Evolutionary conservation across 2,329 filamentous ascomycete species (phyloP), one percentile per base, ranked within the genome.

Genomic region (Hypomyces perniciosus): DNA sequence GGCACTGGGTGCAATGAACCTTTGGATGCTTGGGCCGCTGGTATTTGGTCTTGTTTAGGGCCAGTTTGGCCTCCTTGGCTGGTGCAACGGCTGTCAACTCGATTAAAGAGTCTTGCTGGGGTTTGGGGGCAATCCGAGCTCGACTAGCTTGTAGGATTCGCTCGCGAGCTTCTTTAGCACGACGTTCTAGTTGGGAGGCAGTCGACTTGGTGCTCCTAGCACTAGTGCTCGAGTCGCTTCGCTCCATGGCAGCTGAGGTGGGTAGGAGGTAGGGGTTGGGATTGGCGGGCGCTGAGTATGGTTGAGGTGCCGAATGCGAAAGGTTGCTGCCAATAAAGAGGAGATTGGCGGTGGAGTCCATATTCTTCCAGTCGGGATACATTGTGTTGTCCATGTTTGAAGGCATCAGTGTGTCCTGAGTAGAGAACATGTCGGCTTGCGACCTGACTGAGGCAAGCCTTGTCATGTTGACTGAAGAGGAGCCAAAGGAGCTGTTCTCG

Each of bases 1-100:
- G 77, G 70, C 90, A 96, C 53, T 80, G 71, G 2, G 70, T 65
- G 65, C 90, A 95, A 62, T 79, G 80, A 54, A 88, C 82, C 66
- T 87, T 89, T 34, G 81, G 79, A 54, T 87, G 84, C 59, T 81
- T 80, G 28, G 86, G 86, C 12, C 87, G 84, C 45, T 75, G 70
- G 54, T 79, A 78, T 37, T 69, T 65, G 12, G 53, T 63, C 48
- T 71, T 65, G 57, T 72, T 76, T 28, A 75, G 71, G 26, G 67
- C 61, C 2, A 73, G 57, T 60, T 78, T 79, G 28, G 67, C 66
- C 31, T 71, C 70, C 48, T 69, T 72, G 55, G 69, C 9, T 27
- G 29, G 9, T 13, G 42, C 20, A 27, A 7, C 10, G 6, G 10
- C 26, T 30, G 44, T 12, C 49, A 33, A 28, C 55, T 53, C 8